Evolutionary conservation across 768 basidiomycete species (phyloP).

Genomic region (Pleurotus giganteus): DNA sequence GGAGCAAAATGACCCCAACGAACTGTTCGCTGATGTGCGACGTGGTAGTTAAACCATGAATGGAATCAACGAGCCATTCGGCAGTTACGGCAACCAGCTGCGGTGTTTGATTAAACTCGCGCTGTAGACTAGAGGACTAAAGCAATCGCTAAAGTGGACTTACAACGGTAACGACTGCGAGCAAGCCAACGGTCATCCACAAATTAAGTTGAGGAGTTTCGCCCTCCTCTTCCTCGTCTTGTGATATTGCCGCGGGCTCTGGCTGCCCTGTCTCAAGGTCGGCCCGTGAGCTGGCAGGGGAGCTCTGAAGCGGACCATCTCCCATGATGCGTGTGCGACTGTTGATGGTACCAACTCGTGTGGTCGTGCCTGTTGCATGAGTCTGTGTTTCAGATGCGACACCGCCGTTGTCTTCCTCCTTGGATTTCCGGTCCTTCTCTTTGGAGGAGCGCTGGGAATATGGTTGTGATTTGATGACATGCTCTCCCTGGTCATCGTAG

Average conservation of each 20-base stretch:
- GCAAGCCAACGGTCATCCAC: conserved; percentile 47
- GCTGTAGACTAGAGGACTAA: background rate
- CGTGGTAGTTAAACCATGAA: conserved; percentile 61
- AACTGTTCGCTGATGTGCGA: conserved; percentile 73
- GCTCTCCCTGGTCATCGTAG: conserved; percentile 50
- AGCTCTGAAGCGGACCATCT: conserved; percentile 3
- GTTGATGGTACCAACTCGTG: background rate
- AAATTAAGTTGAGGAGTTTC: conserved; percentile 58
- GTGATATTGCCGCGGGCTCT: too few species aligned
- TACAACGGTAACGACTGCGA: conserved; percentile 65
- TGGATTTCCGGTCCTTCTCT: conserved; percentile 25
- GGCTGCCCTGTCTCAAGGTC: conserved; percentile 10
- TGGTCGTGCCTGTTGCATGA: background rate
- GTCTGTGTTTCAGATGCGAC: background rate
- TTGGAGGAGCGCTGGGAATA: conserved; percentile 26
- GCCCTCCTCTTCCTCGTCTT: conserved; percentile 37
- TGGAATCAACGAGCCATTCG: conserved; percentile 78
- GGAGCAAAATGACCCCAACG: conserved; percentile 81
- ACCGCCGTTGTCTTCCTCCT: conserved; percentile 11
- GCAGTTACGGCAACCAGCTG: conserved; percentile 64
- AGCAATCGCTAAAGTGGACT: conserved; percentile 36
- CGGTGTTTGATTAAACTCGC: too few species aligned
- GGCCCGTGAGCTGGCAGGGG: conserved; percentile 11
- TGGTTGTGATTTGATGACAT: conserved; percentile 31
- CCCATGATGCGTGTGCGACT: conserved; percentile 1